These are phyloP conservation scores for Oryza meyeriana DNA, from an alignment of 176 grass and related monocot species.

Conservation along the genomic window DNA sequence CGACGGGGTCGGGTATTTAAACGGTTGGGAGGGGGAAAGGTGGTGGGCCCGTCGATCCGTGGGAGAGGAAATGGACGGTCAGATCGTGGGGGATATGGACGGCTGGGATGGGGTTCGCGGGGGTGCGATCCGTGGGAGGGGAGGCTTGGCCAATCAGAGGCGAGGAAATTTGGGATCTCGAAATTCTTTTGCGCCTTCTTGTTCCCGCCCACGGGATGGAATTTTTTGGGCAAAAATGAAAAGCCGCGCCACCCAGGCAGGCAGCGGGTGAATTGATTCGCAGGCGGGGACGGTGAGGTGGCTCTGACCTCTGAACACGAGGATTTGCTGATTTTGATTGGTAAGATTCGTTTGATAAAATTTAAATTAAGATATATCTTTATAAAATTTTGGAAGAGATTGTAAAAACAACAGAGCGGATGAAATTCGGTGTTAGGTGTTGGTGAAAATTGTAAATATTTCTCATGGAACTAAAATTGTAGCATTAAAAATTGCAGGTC, in stretches of 20 bases:
- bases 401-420: no score
- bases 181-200: not conserved
- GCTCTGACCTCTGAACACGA: not conserved
- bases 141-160: constrained; percentile 25
- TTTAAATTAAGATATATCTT: no score
- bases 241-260: not conserved
- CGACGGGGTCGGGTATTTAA: not conserved
- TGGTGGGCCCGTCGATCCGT: constrained; percentile 45
- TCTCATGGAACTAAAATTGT: no score
- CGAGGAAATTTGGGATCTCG: not conserved
- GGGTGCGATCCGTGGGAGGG: constrained; percentile 32
- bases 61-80: not conserved
- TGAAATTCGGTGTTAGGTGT: no score
- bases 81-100: not conserved
- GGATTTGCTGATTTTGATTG: not conserved
- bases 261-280: constrained; percentile 1
- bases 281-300: not conserved
- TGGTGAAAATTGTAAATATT: no score
- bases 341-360: not conserved
- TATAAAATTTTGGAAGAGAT: no score
- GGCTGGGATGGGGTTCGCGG: not conserved
- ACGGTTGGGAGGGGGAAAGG: not conserved
- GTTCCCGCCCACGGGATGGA: constrained; percentile 15
- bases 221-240: not conserved
- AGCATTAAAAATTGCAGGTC: no score